phyloP scores from a whole-genome alignment of 371 early-diverging fungal genomes.

The Mortierella sp. region DNA sequence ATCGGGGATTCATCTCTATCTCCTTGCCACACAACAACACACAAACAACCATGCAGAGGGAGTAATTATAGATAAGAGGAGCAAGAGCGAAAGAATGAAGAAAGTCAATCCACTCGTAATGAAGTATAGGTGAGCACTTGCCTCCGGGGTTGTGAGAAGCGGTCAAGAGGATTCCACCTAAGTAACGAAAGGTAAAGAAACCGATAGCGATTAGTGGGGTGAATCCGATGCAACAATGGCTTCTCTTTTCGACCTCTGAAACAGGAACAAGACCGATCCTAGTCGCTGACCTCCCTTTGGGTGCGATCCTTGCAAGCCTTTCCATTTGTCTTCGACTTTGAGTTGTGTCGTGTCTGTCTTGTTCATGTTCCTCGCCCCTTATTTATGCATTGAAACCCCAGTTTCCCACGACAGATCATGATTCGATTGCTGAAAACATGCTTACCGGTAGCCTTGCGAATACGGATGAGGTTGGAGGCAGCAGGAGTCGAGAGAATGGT shows the following conservation, averaged over 20 bases:
- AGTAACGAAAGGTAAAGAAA: not conserved
- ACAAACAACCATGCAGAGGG: not conserved
- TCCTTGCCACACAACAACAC: not conserved
- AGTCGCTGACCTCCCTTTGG: not conserved
- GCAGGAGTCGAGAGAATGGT: conserved; percentile 98
- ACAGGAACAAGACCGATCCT: not conserved
- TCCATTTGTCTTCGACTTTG: not conserved
- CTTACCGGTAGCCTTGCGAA: conserved; percentile 84
- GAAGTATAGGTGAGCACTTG: conserved; percentile 33
- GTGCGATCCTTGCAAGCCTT: not conserved
- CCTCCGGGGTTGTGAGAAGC: conserved; percentile 99
- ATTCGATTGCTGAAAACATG: not conserved
- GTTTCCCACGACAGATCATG: not conserved
- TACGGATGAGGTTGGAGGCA: conserved; percentile 93
- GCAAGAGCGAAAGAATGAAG: not conserved
- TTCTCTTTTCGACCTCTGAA: not conserved
- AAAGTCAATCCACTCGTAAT: not conserved
- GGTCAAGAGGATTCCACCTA: conserved; percentile 94
- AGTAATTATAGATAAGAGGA: conserved; percentile 37
- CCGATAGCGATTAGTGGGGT: not conserved
- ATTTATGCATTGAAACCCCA: not conserved
- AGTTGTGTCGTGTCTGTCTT: not conserved
- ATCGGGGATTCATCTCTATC: conserved; percentile 16
- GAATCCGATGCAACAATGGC: not conserved
- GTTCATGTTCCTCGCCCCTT: not conserved